A percentile compares a stretch with the other conserved stretches of the same genome.
phyloP scores from a whole-genome alignment of 1,139 yeast genomes.

The Yarrowia galli region DNA sequence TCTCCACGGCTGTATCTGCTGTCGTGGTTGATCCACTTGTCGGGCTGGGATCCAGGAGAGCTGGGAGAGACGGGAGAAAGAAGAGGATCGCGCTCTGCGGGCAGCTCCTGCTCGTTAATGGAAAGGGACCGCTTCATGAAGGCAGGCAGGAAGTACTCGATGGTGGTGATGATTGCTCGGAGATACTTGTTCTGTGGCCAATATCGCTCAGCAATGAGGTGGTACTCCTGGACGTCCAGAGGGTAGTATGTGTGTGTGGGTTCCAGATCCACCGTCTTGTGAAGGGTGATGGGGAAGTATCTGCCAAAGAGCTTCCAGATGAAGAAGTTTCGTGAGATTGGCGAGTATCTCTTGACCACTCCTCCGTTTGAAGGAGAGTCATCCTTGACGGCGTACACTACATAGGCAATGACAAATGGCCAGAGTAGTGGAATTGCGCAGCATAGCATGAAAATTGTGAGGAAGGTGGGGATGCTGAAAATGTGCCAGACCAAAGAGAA shows the following conservation, averaged over 20 bases:
- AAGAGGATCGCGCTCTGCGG: conserved; percentile 25
- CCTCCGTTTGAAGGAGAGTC: conserved; percentile 78
- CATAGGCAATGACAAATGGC: conserved; percentile 62
- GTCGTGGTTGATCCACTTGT: conserved; percentile 38
- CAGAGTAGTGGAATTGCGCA: conserved; percentile 75
- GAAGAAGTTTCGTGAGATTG: conserved; percentile 62
- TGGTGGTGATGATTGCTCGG: conserved; percentile 9
- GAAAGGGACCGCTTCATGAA: conserved; percentile 23
- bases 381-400: conserved; percentile 64
- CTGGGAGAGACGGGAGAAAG: conserved; percentile 30
- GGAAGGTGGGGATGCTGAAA: conserved; percentile 68
- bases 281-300: conserved; percentile 82
- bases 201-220: conserved; percentile 23
- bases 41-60: conserved; percentile 32
- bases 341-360: conserved; percentile 63
- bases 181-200: conserved; percentile 23
- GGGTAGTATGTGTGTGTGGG: conserved; percentile 54
- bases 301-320: conserved; percentile 79
- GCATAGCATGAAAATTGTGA: conserved; percentile 62
- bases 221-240: conserved; percentile 29
- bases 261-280: conserved; percentile 71
- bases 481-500: conserved; percentile 79
- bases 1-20: conserved; percentile 34
- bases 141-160: conserved; percentile 35
- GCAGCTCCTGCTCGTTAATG: conserved; percentile 27